Percentiles rank a stretch among this genome's conserved stretches.
Evolutionary conservation across 495 filamentous ascomycete species (phyloP).

Genomic region (Podospora pseudopauciseta): DNA sequence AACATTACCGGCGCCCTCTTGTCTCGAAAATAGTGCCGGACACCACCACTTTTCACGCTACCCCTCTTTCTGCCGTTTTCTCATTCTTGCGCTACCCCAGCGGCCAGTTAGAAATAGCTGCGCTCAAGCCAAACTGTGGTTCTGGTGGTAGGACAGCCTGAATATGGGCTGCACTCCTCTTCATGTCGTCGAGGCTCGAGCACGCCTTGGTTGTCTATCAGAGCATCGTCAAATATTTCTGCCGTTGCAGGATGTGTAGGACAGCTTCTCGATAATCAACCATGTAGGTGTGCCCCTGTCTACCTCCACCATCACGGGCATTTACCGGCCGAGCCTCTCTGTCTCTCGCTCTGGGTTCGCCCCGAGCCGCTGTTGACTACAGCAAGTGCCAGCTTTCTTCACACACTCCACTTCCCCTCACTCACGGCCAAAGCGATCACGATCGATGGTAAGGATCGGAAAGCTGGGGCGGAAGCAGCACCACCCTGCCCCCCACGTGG

Average conservation of each 20-base stretch:
- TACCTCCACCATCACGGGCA: not conserved
- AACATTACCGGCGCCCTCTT: not conserved
- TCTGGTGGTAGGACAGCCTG: not conserved
- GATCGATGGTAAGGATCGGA: not conserved
- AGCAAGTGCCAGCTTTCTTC: not conserved
- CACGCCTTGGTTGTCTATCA: not conserved
- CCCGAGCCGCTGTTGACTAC: not conserved
- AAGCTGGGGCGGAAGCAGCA: not conserved
- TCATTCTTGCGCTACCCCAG: not conserved
- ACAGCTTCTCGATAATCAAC: not conserved
- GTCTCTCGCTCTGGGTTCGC: not conserved
- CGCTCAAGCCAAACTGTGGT: not conserved
- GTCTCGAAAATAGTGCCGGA: not conserved
- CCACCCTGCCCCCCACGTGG: not conserved
- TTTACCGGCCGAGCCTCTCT: not conserved
- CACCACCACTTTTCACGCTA: not conserved
- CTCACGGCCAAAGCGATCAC: not conserved
- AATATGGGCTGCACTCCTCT: not conserved
- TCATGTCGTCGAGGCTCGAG: not conserved
- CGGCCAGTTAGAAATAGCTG: not conserved
- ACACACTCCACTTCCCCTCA: not conserved
- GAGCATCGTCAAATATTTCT: not conserved
- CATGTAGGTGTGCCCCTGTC: not conserved
- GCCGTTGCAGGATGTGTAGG: not conserved
- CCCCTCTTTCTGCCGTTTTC: not conserved